Conservation (phyloP, 176 grass and related monocot species). For the Otatea glauca region DNA sequence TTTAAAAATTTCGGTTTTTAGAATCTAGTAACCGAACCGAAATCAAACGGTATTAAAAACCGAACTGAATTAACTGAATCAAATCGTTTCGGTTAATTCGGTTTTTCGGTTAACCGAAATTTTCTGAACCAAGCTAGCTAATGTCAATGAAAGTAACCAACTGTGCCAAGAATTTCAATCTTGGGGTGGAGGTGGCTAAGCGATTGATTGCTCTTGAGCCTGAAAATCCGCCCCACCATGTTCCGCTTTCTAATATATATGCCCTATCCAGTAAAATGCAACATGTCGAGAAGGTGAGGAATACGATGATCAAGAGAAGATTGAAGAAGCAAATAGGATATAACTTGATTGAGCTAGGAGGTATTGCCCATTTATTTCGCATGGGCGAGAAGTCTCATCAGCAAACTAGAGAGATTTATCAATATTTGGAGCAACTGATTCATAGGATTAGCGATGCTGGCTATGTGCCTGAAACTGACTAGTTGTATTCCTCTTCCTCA, state of each 20-base stretch:
- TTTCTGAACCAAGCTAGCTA: too few species aligned
- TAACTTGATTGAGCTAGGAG: slow-evolving; percentile 75
- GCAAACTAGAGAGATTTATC: slow-evolving; percentile 59
- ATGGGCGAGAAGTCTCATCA: slow-evolving; percentile 71
- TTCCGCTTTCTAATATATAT: slow-evolving; percentile 83
- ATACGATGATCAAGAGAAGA: slow-evolving; percentile 62
- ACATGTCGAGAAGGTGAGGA: slow-evolving; percentile 68
- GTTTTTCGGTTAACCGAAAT: too few species aligned
- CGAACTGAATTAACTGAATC: too few species aligned
- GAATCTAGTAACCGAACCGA: too few species aligned
- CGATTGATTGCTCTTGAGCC: slow-evolving; percentile 67
- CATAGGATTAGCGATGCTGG: slow-evolving; percentile 57
- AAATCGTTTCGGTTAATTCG: too few species aligned
- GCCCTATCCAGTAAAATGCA: slow-evolving; percentile 73
- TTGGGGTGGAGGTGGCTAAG: slow-evolving; percentile 56
- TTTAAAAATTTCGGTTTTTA: too few species aligned
- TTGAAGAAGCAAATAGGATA: slow-evolving; percentile 78
- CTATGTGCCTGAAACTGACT: slow-evolving; percentile 62
- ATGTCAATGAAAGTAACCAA: too few species aligned
- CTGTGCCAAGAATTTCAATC: slow-evolving; percentile 75
- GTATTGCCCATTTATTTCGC: slow-evolving; percentile 61
- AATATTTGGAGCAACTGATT: slow-evolving; percentile 59
- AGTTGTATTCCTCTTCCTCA: too few species aligned
- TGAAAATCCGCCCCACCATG: slow-evolving; percentile 67
- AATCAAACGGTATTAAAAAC: too few species aligned